Base-by-base conservation (phyloP, 2,329 filamentous ascomycete species). In the Catunica adiposa region DNA sequence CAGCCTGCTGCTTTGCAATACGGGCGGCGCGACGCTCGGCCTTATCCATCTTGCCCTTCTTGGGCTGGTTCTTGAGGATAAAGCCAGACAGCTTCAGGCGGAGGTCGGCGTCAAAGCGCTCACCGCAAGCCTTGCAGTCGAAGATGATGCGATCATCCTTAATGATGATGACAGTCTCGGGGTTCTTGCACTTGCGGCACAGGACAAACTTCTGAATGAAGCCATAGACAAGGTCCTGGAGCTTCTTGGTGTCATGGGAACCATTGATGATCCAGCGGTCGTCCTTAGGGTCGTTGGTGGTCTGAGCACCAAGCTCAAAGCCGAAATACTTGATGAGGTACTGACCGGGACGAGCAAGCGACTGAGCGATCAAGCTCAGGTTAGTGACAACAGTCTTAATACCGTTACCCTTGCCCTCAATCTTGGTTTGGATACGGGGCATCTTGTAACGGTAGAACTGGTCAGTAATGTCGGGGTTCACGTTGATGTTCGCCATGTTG, bases 401-500 rank as follows among this genome's bases (percentile, higher is more conserved):
- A 68, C 92, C 92, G 75, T 98, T 98, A 63, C 92, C 92, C 74
- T 98, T 98, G 73, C 92, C 92, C 75, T 98, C 92, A 65, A 98
- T 94, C 79, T 98, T 98, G 71, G 92, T 95, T 78, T 94, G 88
- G 69, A 98, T 77, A 65, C 83, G 84, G 76, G 97, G 92, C 92
- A 98, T 98, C 82, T 98, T 98, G 83, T 98, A 98, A 71, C 92
- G 92, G 77, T 98, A 98, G 82, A 96, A 98, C 74, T 85, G 85
- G 75, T 98, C 92, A 77, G 84, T 84, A 76, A 95, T 84, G 85
- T 97, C 90, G 73, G 87, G 88, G 73, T 89, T 89, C 73, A 97
- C 89, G 75, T 98, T 98, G 81, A 98, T 78, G 75, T 87, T 89
- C 79, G 87, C 84, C 92, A 97, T 97, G 73, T 65, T 89, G 80